phyloP scores from a whole-genome alignment of 139 green algal species.

The Raphidocelis subcapitata region DNA sequence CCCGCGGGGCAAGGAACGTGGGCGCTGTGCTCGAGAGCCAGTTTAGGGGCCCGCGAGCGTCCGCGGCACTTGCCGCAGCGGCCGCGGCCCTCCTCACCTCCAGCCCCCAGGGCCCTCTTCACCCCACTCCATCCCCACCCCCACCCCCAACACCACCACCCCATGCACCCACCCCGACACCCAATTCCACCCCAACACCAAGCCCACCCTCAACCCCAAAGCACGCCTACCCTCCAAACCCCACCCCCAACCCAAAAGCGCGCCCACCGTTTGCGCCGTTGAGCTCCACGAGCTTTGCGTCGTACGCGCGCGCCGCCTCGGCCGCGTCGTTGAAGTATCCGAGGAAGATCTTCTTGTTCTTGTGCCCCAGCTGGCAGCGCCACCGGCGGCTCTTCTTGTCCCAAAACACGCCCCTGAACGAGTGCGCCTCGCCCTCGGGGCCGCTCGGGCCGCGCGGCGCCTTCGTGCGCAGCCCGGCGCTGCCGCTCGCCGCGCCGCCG shows the following conservation, averaged over 20 bases:
- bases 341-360: constrained; percentile 33
- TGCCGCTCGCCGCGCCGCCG: no score
- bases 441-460: no score
- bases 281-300: constrained; percentile 30
- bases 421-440: no score
- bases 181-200: background rate
- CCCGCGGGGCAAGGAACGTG: background rate
- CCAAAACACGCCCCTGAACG: constrained; percentile 35
- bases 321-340: constrained; percentile 26
- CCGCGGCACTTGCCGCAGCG: no score
- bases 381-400: constrained; percentile 27
- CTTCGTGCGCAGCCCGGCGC: no score
- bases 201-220: background rate
- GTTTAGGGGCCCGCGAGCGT: no score
- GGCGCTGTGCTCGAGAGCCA: no score
- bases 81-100: no score
- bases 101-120: background rate
- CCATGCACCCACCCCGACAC: background rate
- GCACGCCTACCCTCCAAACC: background rate
- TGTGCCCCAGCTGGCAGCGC: constrained; percentile 30
- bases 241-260: background rate
- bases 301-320: constrained; percentile 22
- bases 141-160: background rate
- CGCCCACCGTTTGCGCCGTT: constrained; percentile 15
- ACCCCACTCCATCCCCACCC: background rate